Evolutionary conservation across 2,329 filamentous ascomycete species (phyloP), one percentile per base, ranked within the genome.

Genomic region (Arthrinium phaeospermum): DNA sequence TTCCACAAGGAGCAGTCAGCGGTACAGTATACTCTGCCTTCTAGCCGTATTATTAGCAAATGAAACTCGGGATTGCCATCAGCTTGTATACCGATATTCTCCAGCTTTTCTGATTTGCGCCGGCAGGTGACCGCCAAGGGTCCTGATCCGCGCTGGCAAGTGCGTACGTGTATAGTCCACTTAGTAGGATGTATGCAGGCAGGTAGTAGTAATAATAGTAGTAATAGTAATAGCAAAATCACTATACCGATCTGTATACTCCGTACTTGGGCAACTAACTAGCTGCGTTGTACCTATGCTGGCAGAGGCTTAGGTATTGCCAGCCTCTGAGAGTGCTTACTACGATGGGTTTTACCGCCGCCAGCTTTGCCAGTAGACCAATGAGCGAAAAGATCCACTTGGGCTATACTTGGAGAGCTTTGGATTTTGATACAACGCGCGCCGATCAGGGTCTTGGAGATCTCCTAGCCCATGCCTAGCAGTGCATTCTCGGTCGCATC

Each of bases 31-130:
- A 64, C 4, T 24, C 57, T n/a, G n/a, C 22, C 16, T 27, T 14
- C 24, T 41, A 41, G 37, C 10, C 8, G 8, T 41, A 41, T 41
- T 41, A 41, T n/a, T 64, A 64, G 34, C 57, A 41, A 64, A 64
- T 64, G 53, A 61, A 61, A 61, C 53, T 61, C 53, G 53, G 53
- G 30, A 61, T 61, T 61, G 16, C 30, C 53, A 61, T 61, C 8
- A 34, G 30, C 30, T 34, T 37, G 53, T 61, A 41, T 64, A 64
- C 22, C 34, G 53, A 41, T 34, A 22, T 41, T 41, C 37, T 41
- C 37, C 37, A 41, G 37, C 34, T 13, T 12, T 19, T 22, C 53
- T 37, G n/a, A 41, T 41, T 41, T 64, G 30, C 30, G n/a, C 34
- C 19, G 57, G 57, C 57, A 64, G 57, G 34, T 64, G 57, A 64